A percentile compares a stretch with the other conserved stretches of the same genome.
Evolutionary conservation across 1,284 basidiomycete species (phyloP).

Genomic region (Cryptococcus neoformans): DNA sequence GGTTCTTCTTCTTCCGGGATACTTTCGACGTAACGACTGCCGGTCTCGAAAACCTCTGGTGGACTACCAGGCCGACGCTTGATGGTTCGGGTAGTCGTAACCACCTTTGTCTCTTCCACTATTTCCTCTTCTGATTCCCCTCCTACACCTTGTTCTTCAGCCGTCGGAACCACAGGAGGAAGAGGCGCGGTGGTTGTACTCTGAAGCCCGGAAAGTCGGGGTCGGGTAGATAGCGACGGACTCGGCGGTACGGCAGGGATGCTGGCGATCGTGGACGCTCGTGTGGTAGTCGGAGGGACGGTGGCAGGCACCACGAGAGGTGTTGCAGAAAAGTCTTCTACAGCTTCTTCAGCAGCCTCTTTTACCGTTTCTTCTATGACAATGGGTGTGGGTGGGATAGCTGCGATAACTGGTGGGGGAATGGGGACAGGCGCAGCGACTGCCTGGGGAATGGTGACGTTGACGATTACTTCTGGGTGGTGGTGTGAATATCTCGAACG

Average conservation of each 20-base stretch:
- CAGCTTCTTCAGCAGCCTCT: no score
- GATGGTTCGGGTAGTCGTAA: constrained; percentile 9
- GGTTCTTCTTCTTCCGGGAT: constrained; percentile 1
- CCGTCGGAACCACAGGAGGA: neutral
- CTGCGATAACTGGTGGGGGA: neutral
- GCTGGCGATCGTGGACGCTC: neutral
- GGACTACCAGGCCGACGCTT: neutral
- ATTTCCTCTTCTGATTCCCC: constrained; percentile 7
- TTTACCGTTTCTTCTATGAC: neutral
- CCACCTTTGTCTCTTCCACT: constrained; percentile 11
- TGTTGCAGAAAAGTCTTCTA: neutral
- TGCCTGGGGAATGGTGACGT: constrained; percentile 7
- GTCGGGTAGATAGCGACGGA: neutral
- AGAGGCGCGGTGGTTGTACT: neutral
- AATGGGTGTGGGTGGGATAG: neutral
- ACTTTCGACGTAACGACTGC: constrained; percentile 10
- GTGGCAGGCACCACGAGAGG: constrained; percentile 9
- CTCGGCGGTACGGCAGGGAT: neutral
- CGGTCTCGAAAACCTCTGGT: constrained; percentile 7
- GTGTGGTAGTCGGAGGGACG: constrained; percentile 3
- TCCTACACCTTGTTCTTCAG: neutral
- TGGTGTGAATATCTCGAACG: constrained; percentile 15
- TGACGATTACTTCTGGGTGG: constrained; percentile 23
- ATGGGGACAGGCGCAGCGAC: neutral
- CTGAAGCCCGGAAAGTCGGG: neutral